Evolutionary conservation across 805 yeast genomes (phyloP).

Genomic region (Saccharomyces kudriavzevii): DNA sequence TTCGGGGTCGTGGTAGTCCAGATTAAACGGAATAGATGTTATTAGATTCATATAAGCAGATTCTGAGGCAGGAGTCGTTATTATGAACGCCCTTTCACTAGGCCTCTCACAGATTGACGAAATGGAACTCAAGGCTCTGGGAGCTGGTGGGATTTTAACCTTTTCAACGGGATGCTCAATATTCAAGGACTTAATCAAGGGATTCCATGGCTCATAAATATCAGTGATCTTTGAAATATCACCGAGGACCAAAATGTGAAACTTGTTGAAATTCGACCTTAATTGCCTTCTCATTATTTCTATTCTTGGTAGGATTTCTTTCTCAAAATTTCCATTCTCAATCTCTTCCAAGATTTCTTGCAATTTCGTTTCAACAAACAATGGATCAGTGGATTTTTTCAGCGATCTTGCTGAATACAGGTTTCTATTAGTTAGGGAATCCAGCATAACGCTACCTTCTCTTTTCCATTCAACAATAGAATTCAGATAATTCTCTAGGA

Average conservation of each 20-base stretch:
- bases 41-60: constrained; percentile 60
- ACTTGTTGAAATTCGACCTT: constrained; percentile 44
- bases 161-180: not conserved
- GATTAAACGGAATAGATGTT: constrained; percentile 45
- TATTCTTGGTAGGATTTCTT: constrained; percentile 27
- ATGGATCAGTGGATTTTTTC: constrained; percentile 54
- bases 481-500: constrained; percentile 35
- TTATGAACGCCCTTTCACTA: constrained; percentile 45
- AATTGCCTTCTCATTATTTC: constrained; percentile 44
- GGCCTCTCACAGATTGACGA: constrained; percentile 51
- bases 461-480: constrained; percentile 34
- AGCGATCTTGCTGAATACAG: constrained; percentile 54
- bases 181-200: constrained; percentile 13
- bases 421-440: constrained; percentile 49
- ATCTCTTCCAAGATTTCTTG: constrained; percentile 41
- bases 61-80: constrained; percentile 77
- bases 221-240: constrained; percentile 44
- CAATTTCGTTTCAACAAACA: constrained; percentile 54
- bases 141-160: constrained; percentile 32
- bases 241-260: constrained; percentile 65
- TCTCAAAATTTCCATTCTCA: constrained; percentile 44
- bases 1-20: constrained; percentile 45
- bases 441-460: constrained; percentile 47
- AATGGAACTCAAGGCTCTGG: constrained; percentile 45
- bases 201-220: constrained; percentile 22